These are phyloP conservation scores for Penicillium simplicissimum DNA, from an alignment of 495 filamentous ascomycete genomes.

Conservation along the genomic window DNA sequence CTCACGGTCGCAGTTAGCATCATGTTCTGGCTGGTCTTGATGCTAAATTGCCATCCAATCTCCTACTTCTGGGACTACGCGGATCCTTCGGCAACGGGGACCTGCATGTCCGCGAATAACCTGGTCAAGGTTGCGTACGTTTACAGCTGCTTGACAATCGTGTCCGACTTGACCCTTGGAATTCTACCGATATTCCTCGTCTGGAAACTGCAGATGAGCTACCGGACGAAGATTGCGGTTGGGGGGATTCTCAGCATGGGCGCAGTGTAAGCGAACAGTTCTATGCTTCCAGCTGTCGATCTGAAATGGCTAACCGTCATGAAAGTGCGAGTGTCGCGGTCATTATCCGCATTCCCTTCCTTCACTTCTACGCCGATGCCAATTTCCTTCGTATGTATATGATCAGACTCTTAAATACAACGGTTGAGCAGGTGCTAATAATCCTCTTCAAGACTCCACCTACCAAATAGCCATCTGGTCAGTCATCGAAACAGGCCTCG, in stretches of 20 bases:
- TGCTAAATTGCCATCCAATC: background rate
- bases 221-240: conserved; percentile 29
- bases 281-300: background rate
- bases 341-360: background rate
- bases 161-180: background rate
- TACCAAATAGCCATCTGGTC: conserved; percentile 39
- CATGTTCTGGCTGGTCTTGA: background rate
- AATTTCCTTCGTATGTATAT: background rate
- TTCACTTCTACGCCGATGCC: background rate
- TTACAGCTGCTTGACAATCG: background rate
- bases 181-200: background rate
- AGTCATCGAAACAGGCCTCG: conserved; percentile 36
- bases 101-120: background rate
- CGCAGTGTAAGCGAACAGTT: background rate
- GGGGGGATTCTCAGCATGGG: conserved; percentile 22
- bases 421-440: background rate
- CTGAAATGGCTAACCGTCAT: background rate
- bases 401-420: too few relatives aligned
- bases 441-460: conserved; percentile 21
- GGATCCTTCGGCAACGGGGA: background rate
- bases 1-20: background rate
- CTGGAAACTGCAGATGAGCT: conserved; percentile 28
- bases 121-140: background rate
- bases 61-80: conserved; percentile 1
- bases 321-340: background rate